Evolutionary conservation across 2,329 filamentous ascomycete genomes (phyloP).

Genomic region (Hymenoscyphus linearis): DNA sequence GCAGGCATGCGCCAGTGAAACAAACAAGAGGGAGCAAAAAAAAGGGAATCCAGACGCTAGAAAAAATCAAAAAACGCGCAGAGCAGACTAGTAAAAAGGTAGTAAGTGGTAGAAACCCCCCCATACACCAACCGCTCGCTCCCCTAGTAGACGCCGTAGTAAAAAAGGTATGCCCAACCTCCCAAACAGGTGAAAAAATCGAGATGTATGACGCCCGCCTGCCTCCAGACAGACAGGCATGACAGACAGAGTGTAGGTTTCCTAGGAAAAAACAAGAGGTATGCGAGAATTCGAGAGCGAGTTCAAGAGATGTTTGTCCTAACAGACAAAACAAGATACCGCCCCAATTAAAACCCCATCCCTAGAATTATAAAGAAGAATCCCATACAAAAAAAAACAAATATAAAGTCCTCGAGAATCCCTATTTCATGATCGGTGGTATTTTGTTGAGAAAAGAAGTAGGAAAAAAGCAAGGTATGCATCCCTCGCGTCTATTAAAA

Average conservation of each 20-base stretch:
- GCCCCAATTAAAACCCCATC: background rate
- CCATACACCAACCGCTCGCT: too few relatives aligned
- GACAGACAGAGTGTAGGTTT: background rate
- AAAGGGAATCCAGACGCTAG: too few relatives aligned
- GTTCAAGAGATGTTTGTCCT: background rate
- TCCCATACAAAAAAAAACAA: background rate
- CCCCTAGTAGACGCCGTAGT: too few relatives aligned
- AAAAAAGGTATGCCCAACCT: too few relatives aligned
- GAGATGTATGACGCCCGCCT: too few relatives aligned
- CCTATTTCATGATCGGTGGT: background rate
- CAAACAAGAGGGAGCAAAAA: too few relatives aligned
- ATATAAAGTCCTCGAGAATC: background rate
- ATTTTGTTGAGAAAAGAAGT: background rate
- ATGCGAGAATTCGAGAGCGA: background rate
- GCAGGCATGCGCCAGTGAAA: too few relatives aligned
- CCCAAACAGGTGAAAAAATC: too few relatives aligned
- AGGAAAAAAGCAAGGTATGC: background rate
- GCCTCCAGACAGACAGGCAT: background rate
- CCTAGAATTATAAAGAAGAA: background rate
- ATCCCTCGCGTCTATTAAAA: background rate
- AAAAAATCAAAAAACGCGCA: too few relatives aligned
- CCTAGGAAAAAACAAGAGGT: background rate
- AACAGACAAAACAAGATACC: background rate
- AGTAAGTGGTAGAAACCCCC: too few relatives aligned
- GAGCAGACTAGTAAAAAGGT: too few relatives aligned